phyloP scores from a whole-genome alignment of 2,329 filamentous ascomycete genomes.

The Sphaerulina musiva region DNA sequence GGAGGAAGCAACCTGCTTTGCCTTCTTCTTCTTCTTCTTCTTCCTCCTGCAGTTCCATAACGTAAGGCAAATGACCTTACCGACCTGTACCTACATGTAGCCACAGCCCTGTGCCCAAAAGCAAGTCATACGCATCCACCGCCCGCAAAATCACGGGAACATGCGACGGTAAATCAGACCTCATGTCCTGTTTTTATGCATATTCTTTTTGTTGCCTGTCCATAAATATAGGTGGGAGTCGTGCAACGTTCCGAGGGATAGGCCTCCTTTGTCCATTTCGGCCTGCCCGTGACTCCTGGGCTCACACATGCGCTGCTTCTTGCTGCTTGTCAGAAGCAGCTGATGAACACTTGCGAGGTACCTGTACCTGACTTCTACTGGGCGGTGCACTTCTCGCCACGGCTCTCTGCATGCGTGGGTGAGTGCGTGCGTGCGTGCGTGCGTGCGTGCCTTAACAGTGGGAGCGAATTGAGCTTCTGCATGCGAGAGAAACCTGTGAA shows the following conservation, averaged over 20 bases:
- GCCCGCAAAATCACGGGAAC: too few relatives aligned
- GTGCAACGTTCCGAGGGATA: background rate
- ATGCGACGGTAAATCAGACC: background rate
- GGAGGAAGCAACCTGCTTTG: too few relatives aligned
- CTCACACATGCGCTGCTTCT: background rate
- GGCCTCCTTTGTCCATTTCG: background rate
- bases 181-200: background rate
- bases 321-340: too few relatives aligned
- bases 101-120: background rate
- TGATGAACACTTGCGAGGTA: too few relatives aligned
- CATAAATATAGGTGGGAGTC: background rate
- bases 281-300: background rate
- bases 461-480: background rate
- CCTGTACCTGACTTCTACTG: too few relatives aligned
- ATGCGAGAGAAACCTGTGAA: background rate
- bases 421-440: too few relatives aligned
- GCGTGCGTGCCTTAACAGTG: background rate
- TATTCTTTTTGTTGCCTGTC: background rate
- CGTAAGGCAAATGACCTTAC: background rate
- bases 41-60: background rate
- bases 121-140: background rate
- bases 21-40: too few relatives aligned
- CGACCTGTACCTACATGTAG: too few relatives aligned
- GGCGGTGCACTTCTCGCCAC: background rate
- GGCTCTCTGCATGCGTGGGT: too few relatives aligned